Conservation (phyloP, 2,329 filamentous ascomycete species). For the Cladosporium cucumerinum region DNA sequence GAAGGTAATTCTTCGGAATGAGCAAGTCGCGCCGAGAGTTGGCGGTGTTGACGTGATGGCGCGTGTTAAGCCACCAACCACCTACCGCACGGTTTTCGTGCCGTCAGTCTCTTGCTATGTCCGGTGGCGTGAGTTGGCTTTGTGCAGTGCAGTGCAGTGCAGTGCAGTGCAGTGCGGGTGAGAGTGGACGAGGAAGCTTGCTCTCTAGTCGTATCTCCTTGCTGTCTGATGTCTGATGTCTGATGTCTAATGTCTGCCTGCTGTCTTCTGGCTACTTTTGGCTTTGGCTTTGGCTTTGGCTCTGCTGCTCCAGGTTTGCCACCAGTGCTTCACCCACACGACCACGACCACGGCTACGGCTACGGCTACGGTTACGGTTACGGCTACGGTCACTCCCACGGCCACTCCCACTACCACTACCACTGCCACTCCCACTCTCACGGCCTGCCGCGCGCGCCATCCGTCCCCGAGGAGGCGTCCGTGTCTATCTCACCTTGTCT, state of each 20-base stretch:
- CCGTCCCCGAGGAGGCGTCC: neutral
- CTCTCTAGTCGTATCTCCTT: neutral
- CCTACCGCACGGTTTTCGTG: neutral
- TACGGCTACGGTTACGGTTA: too few relatives aligned
- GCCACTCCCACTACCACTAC: neutral
- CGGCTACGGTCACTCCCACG: neutral
- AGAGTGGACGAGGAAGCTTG: neutral
- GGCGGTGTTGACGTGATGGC: conserved; percentile 3
- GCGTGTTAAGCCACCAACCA: neutral
- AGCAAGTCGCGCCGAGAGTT: conserved; percentile 7
- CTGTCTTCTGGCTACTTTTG: neutral
- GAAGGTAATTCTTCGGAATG: conserved; percentile 6
- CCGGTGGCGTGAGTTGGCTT: neutral
- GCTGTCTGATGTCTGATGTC: neutral
- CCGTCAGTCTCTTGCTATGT: neutral
- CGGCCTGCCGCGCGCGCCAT: conserved; percentile 8
- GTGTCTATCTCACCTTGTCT: neutral
- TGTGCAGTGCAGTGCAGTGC: neutral
- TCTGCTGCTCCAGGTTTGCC: neutral
- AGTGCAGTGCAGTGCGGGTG: neutral
- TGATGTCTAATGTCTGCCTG: neutral
- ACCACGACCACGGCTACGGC: neutral
- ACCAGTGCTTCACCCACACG: neutral
- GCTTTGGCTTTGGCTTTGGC: neutral
- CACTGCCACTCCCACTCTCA: neutral